These are phyloP conservation scores for Erythrobasidium yunnanense DNA, from an alignment of 768 basidiomycete species.

Conservation along the genomic window DNA sequence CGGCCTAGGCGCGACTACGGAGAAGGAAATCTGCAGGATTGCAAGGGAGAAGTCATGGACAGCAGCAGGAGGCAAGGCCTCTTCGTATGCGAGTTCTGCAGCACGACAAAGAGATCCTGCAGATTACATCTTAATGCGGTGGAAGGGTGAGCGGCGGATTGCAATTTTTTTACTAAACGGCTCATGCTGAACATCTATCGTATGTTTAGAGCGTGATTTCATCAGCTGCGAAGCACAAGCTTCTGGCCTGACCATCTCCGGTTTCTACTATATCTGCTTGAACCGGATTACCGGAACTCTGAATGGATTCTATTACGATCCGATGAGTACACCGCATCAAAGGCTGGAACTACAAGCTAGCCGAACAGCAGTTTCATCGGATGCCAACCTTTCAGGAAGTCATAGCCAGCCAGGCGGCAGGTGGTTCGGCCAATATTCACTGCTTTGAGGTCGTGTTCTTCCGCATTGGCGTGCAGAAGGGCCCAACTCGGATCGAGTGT, in stretches of 20 bases:
- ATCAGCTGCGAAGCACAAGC: conserved; percentile 16
- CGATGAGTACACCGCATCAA: conserved; percentile 23
- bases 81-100: not conserved
- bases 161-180: not conserved
- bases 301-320: conserved; percentile 30
- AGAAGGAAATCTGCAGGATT: conserved; percentile 23
- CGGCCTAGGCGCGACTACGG: conserved; percentile 1
- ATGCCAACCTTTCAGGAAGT: not conserved
- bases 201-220: conserved; percentile 18
- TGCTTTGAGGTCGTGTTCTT: too few relatives aligned
- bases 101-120: not conserved
- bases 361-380: not conserved
- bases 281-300: conserved; percentile 31
- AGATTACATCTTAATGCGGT: conserved; percentile 35
- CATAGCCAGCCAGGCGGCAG: not conserved
- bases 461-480: too few relatives aligned
- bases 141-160: conserved; percentile 34
- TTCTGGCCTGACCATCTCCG: conserved; percentile 32
- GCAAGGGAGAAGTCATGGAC: conserved; percentile 26
- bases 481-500: too few relatives aligned
- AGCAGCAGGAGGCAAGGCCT: conserved; percentile 1
- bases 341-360: conserved; percentile 11
- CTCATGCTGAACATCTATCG: not conserved
- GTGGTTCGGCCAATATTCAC: too few relatives aligned
- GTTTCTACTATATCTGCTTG: conserved; percentile 32